These are phyloP conservation scores for Gaeumannomyces tritici DNA, from an alignment of 2,329 filamentous ascomycete species.

Conservation along the genomic window DNA sequence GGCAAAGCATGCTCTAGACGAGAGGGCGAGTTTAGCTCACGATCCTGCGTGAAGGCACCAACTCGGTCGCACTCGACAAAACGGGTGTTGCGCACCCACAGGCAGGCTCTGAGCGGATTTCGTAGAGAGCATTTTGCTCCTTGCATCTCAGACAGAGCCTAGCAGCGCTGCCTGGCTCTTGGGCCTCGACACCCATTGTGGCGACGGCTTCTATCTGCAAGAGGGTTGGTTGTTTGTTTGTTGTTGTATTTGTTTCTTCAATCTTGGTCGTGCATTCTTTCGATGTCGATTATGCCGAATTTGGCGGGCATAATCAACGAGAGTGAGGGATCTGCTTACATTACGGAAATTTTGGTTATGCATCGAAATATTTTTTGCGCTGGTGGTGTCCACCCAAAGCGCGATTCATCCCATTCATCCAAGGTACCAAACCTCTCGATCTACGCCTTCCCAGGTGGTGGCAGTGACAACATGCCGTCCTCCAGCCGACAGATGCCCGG, in stretches of 20 bases:
- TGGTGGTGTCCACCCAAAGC: too few species aligned
- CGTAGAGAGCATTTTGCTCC: background rate
- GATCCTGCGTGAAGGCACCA: background rate
- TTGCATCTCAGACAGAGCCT: slow-evolving; percentile 4
- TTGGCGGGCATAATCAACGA: background rate
- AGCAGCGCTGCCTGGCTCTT: slow-evolving; percentile 1
- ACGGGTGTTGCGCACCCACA: slow-evolving; percentile 2
- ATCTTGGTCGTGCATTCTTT: background rate
- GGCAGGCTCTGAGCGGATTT: slow-evolving; percentile 4
- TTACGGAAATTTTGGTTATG: too few species aligned
- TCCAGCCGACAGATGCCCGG: too few species aligned
- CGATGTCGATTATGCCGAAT: background rate
- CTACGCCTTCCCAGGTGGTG: too few species aligned
- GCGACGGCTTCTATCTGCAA: background rate
- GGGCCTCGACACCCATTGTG: background rate
- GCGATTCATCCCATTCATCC: too few species aligned
- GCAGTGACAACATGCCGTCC: too few species aligned
- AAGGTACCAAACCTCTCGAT: too few species aligned
- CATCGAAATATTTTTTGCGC: too few species aligned
- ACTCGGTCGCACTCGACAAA: background rate
- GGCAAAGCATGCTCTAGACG: slow-evolving; percentile 63
- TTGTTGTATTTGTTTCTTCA: background rate
- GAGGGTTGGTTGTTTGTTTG: background rate
- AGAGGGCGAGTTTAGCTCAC: background rate
- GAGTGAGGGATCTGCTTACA: too few species aligned